Evolutionary conservation across 441 rosid species (phyloP).

Genomic region (Euphorbia schlechtendalii): DNA sequence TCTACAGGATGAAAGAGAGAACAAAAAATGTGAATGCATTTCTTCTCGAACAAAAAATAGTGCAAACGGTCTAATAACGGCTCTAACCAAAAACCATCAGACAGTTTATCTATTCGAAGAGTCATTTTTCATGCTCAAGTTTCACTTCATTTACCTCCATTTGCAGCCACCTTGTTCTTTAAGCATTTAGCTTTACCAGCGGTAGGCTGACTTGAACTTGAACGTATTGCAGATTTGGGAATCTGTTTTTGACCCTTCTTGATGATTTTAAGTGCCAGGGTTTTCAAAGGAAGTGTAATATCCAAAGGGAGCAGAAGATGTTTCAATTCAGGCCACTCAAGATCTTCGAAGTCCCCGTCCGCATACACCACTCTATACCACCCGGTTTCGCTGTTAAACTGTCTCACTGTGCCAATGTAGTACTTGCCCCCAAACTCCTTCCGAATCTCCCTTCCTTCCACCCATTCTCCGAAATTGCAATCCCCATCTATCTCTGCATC

Average conservation of each 20-base stretch:
- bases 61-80: neutral
- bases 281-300: conserved; percentile 53
- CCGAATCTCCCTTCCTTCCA: conserved; percentile 68
- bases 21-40: neutral
- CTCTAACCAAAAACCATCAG: neutral
- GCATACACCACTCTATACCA: conserved; percentile 83
- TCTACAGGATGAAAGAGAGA: no score
- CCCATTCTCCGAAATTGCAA: conserved; percentile 61
- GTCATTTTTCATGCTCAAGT: neutral
- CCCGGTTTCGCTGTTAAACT: conserved; percentile 59
- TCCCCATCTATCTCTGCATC: conserved; percentile 24
- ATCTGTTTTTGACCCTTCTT: conserved; percentile 27
- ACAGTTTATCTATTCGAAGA: no score
- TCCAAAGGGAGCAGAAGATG: conserved; percentile 64
- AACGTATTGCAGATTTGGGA: conserved; percentile 21
- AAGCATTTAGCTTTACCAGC: conserved; percentile 18
- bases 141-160: conserved; percentile 15
- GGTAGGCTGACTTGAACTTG: conserved; percentile 12
- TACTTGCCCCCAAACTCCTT: conserved; percentile 48
- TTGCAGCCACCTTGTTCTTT: conserved; percentile 19
- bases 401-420: conserved; percentile 43
- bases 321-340: conserved; percentile 71
- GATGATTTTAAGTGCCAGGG: conserved; percentile 39
- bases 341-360: conserved; percentile 71
- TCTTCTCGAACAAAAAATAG: neutral